These are phyloP conservation scores for Tarenaya hassleriana DNA, from an alignment of 345 rosid species.

Conservation along the genomic window DNA sequence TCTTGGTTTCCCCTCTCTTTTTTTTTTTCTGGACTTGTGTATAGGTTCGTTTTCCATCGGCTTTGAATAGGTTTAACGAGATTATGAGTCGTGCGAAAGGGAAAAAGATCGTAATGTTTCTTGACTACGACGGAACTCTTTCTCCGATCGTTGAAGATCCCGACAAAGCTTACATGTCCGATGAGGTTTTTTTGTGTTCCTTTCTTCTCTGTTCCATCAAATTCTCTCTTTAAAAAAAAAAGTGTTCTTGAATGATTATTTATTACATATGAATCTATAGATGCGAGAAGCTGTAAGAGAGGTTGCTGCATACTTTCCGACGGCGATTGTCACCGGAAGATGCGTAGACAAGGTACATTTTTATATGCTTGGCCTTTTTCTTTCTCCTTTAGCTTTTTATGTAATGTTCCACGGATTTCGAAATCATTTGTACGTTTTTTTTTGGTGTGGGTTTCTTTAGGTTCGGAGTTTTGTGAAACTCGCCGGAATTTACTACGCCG, in stretches of 20 bases:
- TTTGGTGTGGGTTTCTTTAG: background rate
- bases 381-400: too few relatives aligned
- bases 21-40: background rate
- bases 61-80: constrained; percentile 57
- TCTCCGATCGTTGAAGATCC: constrained; percentile 84
- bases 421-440: background rate
- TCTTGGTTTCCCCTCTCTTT: too few relatives aligned
- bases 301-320: constrained; percentile 56
- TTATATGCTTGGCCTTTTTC: background rate
- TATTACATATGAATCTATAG: constrained; percentile 21
- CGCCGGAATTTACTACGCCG: constrained; percentile 70
- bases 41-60: constrained; percentile 51
- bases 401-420: background rate
- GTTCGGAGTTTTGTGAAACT: constrained; percentile 65
- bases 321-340: constrained; percentile 85
- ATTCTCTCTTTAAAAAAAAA: background rate
- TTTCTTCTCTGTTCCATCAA: background rate
- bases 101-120: constrained; percentile 74
- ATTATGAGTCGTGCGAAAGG: constrained; percentile 53
- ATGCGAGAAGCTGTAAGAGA: constrained; percentile 74
- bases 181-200: constrained; percentile 37
- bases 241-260: background rate
- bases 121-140: constrained; percentile 90
- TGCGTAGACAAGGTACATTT: constrained; percentile 65
- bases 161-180: constrained; percentile 74